phyloP scores from a whole-genome alignment of 805 yeast genomes.

The Hanseniaspora lachancei region DNA sequence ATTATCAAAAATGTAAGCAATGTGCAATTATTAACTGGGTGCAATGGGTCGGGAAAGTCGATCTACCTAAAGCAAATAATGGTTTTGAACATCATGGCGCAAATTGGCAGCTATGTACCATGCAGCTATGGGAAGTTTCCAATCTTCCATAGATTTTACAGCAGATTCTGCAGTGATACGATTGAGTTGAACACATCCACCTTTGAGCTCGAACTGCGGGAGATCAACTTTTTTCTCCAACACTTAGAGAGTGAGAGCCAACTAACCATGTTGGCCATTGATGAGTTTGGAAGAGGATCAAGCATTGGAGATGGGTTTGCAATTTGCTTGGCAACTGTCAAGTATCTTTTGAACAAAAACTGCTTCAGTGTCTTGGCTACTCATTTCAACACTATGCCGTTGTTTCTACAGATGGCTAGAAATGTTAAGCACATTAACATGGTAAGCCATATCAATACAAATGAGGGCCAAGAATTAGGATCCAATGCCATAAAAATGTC shows the following conservation, averaged over 20 bases:
- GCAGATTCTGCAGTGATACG: constrained; percentile 30
- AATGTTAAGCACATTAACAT: constrained; percentile 31
- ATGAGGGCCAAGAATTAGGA: background rate
- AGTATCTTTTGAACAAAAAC: constrained; percentile 24
- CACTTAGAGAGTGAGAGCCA: constrained; percentile 20
- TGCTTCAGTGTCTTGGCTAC: constrained; percentile 32
- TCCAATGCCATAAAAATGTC: constrained; percentile 22
- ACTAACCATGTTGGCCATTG: constrained; percentile 34
- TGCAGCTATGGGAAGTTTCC: constrained; percentile 34
- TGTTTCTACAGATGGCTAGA: constrained; percentile 24
- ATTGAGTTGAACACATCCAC: constrained; percentile 29
- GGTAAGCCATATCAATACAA: constrained; percentile 20
- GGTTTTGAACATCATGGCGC: constrained; percentile 38
- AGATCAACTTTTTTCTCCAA: constrained; percentile 34
- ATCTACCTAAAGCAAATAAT: constrained; percentile 43
- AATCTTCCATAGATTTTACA: constrained; percentile 29
- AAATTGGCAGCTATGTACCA: constrained; percentile 43
- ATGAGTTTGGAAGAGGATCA: constrained; percentile 46
- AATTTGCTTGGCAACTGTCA: constrained; percentile 34
- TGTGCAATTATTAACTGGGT: constrained; percentile 42
- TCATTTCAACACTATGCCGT: constrained; percentile 34
- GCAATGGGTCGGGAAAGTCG: constrained; percentile 54
- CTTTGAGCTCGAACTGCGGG: constrained; percentile 37
- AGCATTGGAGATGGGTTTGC: constrained; percentile 41
- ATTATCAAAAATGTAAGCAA: constrained; percentile 28